Evolutionary conservation across 2,329 filamentous ascomycete genomes (phyloP), one percentile per base, ranked within the genome.

Genomic region (Fusarium domesticum): DNA sequence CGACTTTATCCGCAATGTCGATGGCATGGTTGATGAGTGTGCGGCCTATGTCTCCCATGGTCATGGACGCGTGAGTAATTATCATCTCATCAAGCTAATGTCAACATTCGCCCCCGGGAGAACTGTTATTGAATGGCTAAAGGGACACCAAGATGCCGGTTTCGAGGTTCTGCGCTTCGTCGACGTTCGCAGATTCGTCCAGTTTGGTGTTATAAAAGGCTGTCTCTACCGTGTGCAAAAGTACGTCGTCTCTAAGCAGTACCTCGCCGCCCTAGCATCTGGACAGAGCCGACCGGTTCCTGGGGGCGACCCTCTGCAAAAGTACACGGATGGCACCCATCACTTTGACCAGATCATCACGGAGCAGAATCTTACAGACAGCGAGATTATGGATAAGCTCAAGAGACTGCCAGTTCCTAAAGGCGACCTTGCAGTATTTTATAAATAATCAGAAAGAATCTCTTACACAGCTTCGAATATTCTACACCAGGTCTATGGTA

Each of bases 161-260:
- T 75, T 84, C 49, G 76, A 82, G 46, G 76, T 87, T 31, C 75
- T 96, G 7, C 74, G 78, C 11, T 84, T 85, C 60, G 83, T 98
- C 45, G 93, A 98, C 64, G 82, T 96, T 43, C 82, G 93, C 11
- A 84, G 93, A 19, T 84, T 98, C 51, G 89, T 97, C 51, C 95
- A 95, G 47, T 98, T 97, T 61, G 93, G 92, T 45, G 80, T 96
- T 47, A 95, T 97, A 65, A 97, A 97, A 69, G 91, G 92, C 14
- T 87, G 95, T 56, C 70, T 98, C 18, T 96, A 96, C 67, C 82
- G 93, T 25, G 85, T 96, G 32, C 89, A 97, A 70, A 95, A 93
- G 65, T 95, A 95, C 63, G 87, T 89, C 19, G 80, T 95, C 1
- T 83, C 78, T 4, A 81, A 81, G 59, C 77, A 81, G 62, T 80